Evolutionary conservation across 208 protist genomes (phyloP), one percentile per base, ranked within the genome.

Genomic region (Acanthamoeba rhysodes): DNA sequence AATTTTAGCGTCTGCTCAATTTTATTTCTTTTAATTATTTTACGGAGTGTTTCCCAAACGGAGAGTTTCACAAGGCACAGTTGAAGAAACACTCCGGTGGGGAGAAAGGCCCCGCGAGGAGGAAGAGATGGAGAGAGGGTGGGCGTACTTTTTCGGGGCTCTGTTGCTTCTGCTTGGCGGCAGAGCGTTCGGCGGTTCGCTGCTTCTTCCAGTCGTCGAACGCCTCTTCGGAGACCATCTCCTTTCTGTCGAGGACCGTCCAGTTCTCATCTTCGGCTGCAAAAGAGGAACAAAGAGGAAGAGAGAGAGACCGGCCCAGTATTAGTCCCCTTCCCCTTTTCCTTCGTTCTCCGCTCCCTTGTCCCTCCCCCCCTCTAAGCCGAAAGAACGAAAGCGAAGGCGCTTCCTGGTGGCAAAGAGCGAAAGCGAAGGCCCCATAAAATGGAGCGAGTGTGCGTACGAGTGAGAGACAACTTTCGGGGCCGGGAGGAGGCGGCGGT

Each of bases 161-260:
- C 22, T 92, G 85, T 27, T 92, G 85, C 85, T 92, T 92, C 64
- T 92, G 85, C 41, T 92, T 92, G n/a, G 85, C 85, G 22, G 85
- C 85, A 45, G 85, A 32, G n/a, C 85, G 55, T 50, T 92, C 85
- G 37, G 85, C 85, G 6, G 85, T 27, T 72, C 85, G 68, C 22
- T 72, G 85, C 55, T 72, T 66, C 64, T 92, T 92, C 85, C 85
- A 92, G n/a, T 92, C 85, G 12, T 92, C 85, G 41, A 92, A 92
- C 57, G 85, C 48, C 55, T 92, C 37, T 55, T 92, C 85, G n/a
- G 85, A 92, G 85, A 92, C 45, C 57, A 76, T 66, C 29, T 92
- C 85, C 85, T 72, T 72, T 20, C 64, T n/a, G 85, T 92, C 85
- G 22, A 92, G 29, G 18, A 92, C 64, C 20, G 85, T 92, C 85